Conservation (phyloP, 1,284 basidiomycete genomes). For the Ganoderma lucidum region DNA sequence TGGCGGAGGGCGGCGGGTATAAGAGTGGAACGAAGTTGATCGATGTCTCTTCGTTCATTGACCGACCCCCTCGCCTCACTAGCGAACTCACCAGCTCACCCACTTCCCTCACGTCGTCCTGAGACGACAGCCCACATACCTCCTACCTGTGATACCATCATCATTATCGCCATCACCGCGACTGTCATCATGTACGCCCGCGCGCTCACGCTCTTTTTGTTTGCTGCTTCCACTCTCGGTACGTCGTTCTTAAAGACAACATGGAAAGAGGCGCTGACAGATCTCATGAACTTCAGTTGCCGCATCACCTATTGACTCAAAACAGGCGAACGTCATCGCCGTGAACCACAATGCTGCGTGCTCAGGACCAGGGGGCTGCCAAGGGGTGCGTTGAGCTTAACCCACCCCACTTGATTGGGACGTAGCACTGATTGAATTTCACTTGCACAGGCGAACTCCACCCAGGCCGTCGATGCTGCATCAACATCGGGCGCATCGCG, state of each 20-base stretch:
- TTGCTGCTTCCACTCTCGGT: slow-evolving; percentile 25
- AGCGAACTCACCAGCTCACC: slow-evolving; percentile 1
- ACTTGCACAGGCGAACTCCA: slow-evolving; percentile 17
- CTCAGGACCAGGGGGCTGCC: slow-evolving; percentile 27
- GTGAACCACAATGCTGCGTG: slow-evolving; percentile 26
- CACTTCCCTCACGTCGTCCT: neutral
- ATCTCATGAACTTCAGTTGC: slow-evolving; percentile 7
- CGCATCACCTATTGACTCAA: slow-evolving; percentile 29
- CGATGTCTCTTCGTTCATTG: slow-evolving; percentile 22
- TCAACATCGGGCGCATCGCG: slow-evolving; percentile 21
- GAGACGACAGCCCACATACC: slow-evolving; percentile 17
- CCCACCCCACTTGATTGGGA: too few species aligned
- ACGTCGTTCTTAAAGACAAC: neutral
- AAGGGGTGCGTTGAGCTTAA: slow-evolving; percentile 14
- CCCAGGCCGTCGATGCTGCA: slow-evolving; percentile 9
- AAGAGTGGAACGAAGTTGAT: neutral
- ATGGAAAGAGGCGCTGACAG: neutral
- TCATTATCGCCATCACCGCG: neutral
- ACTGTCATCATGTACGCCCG: slow-evolving; percentile 21
- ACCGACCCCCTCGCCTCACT: slow-evolving; percentile 20
- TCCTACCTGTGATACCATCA: slow-evolving; percentile 21
- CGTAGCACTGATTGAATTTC: neutral
- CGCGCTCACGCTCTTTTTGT: slow-evolving; percentile 29
- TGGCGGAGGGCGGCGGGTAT: neutral
- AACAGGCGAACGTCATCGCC: slow-evolving; percentile 30